Evolutionary conservation across 495 filamentous ascomycete species (phyloP).

Genomic region (Tuber magnatum): DNA sequence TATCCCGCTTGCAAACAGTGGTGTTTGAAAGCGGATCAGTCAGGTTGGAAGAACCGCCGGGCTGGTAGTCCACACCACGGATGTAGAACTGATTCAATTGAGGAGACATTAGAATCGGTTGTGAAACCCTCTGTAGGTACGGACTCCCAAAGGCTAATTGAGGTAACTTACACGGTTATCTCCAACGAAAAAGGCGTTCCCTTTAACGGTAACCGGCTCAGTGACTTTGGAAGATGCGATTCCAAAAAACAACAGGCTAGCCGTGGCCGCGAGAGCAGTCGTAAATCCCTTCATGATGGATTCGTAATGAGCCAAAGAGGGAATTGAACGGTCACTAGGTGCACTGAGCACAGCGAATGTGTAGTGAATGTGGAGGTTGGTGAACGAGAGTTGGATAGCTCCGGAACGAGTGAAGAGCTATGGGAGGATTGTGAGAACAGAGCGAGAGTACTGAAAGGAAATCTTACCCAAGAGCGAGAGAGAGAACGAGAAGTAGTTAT

Average conservation of each 20-base stretch:
- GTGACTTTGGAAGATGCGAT: conserved; percentile 52
- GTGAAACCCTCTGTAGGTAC: conserved; percentile 7
- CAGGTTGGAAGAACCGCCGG: conserved; percentile 73
- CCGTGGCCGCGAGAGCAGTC: conserved; percentile 50
- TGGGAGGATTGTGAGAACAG: background rate
- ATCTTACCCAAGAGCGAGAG: background rate
- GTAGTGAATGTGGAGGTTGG: background rate
- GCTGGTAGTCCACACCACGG: conserved; percentile 91
- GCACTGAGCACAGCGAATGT: background rate
- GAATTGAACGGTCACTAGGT: background rate
- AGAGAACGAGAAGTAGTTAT: background rate
- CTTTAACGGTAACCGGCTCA: conserved; percentile 54
- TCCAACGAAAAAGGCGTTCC: conserved; percentile 80
- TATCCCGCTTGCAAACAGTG: conserved; percentile 68
- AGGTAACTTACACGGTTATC: conserved; percentile 48
- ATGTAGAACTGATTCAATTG: conserved; percentile 62
- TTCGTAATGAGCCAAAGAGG: background rate
- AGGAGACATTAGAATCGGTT: background rate
- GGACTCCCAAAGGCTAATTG: background rate
- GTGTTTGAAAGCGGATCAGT: conserved; percentile 65
- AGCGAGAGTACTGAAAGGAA: background rate
- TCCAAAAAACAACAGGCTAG: conserved; percentile 48
- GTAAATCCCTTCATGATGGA: conserved; percentile 37
- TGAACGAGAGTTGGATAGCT: background rate
- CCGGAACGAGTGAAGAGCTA: background rate